Percentiles rank a stretch among this genome's conserved stretches.
Evolutionary conservation across 1,284 basidiomycete species (phyloP).

Genomic region (Trichosporon ovoides): DNA sequence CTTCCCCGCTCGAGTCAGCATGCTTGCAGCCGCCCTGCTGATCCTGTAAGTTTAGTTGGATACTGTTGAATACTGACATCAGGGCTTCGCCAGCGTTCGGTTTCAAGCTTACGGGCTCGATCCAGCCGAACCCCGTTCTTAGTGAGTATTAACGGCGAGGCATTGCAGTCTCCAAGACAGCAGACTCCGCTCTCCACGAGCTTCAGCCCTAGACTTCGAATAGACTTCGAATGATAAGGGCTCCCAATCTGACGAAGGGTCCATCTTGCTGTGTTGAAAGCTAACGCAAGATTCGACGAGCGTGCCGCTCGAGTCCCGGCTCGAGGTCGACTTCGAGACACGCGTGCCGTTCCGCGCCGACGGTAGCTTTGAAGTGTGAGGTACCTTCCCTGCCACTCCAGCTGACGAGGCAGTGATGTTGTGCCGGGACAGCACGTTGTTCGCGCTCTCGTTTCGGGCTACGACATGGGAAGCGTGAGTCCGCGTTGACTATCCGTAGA

Average conservation of each 20-base stretch:
- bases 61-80: not conserved
- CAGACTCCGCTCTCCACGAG: no score
- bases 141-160: conserved; percentile 4
- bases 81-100: conserved; percentile 3
- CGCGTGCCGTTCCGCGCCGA: conserved; percentile 31
- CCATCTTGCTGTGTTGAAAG: not conserved
- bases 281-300: conserved; percentile 10
- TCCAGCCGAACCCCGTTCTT: conserved; percentile 4
- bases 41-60: not conserved
- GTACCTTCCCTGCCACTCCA: no score
- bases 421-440: conserved; percentile 35
- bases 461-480: conserved; percentile 8
- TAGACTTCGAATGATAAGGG: no score
- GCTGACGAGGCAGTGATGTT: conserved; percentile 23
- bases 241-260: no score
- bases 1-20: not conserved
- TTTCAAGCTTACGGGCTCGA: conserved; percentile 1
- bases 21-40: not conserved
- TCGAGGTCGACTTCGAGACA: conserved; percentile 28
- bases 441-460: conserved; percentile 30
- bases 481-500: not conserved
- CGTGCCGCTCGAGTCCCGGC: conserved; percentile 26
- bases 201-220: no score
- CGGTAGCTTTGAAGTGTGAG: conserved; percentile 39
- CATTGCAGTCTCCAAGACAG: no score